Evolutionary conservation across 1,284 basidiomycete species (phyloP).

Genomic region (Vanrija humicola): DNA sequence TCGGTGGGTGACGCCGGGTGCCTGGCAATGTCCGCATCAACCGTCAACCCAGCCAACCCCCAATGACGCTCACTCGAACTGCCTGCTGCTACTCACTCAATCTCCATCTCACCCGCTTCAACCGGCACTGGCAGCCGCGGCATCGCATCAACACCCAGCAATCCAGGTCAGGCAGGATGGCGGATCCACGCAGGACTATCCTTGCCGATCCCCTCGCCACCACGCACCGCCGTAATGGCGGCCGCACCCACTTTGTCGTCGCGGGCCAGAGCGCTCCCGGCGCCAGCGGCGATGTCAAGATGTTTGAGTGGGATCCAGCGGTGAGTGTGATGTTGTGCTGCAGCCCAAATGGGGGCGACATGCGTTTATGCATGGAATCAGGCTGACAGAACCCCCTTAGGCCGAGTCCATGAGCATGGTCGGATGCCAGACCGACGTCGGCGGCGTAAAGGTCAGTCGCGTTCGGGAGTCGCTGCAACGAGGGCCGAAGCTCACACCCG

Average conservation of each 20-base stretch:
- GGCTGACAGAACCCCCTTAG: slow-evolving; percentile 13
- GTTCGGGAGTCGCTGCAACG: too few species aligned
- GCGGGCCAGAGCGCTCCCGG: slow-evolving; percentile 35
- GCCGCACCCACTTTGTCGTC: slow-evolving; percentile 35
- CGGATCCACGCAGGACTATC: slow-evolving; percentile 33
- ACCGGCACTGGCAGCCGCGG: neutral
- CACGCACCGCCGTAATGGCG: neutral
- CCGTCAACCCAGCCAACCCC: neutral
- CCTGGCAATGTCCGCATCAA: neutral
- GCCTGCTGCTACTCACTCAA: too few species aligned
- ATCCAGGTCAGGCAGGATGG: slow-evolving; percentile 1
- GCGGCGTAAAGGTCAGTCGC: slow-evolving; percentile 20
- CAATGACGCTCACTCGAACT: neutral
- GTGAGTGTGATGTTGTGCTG: slow-evolving; percentile 16
- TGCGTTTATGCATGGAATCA: neutral
- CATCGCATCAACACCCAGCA: neutral
- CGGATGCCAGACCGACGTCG: slow-evolving; percentile 41
- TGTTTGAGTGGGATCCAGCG: slow-evolving; percentile 40
- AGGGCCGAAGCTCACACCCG: neutral
- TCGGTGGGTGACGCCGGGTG: neutral
- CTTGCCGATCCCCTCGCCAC: slow-evolving; percentile 32
- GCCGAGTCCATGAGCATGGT: slow-evolving; percentile 36
- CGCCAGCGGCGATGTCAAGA: slow-evolving; percentile 39
- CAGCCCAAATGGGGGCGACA: neutral
- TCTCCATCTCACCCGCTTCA: neutral